Evolutionary conservation across 176 grass and related monocot species (phyloP).

Genomic region (Themeda triandra): DNA sequence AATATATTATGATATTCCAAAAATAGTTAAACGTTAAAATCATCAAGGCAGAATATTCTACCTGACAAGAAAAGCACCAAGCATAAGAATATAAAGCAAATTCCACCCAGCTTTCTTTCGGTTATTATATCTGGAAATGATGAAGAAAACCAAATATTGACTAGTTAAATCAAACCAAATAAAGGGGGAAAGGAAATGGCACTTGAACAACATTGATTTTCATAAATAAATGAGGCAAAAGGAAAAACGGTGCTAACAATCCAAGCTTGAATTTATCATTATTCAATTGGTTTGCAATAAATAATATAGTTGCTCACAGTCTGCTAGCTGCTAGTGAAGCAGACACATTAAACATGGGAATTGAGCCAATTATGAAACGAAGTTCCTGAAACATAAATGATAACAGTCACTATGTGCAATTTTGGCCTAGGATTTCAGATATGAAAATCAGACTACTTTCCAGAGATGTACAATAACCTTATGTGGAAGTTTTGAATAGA

Average conservation of each 20-base stretch:
- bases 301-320: slow-evolving; percentile 55
- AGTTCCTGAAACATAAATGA: slow-evolving; percentile 69
- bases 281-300: neutral
- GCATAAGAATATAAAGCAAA: slow-evolving; percentile 70
- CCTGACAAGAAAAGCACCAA: slow-evolving; percentile 80
- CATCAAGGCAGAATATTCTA: slow-evolving; percentile 29
- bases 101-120: slow-evolving; percentile 89
- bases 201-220: neutral
- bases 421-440: neutral
- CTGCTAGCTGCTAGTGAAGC: slow-evolving; percentile 84
- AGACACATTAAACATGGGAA: slow-evolving; percentile 89
- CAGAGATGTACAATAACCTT: slow-evolving; percentile 55
- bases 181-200: neutral
- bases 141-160: slow-evolving; percentile 29
- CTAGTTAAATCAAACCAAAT: neutral
- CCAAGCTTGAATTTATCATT: slow-evolving; percentile 23
- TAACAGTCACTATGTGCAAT: neutral
- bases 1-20: slow-evolving; percentile 7
- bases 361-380: slow-evolving; percentile 78
- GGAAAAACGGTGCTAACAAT: neutral
- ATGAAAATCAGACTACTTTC: slow-evolving; percentile 1
- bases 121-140: slow-evolving; percentile 80
- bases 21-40: slow-evolving; percentile 16
- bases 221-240: neutral
- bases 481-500: slow-evolving; percentile 98